phyloP scores from a whole-genome alignment of 805 yeast species.

The Candida patagonica region DNA sequence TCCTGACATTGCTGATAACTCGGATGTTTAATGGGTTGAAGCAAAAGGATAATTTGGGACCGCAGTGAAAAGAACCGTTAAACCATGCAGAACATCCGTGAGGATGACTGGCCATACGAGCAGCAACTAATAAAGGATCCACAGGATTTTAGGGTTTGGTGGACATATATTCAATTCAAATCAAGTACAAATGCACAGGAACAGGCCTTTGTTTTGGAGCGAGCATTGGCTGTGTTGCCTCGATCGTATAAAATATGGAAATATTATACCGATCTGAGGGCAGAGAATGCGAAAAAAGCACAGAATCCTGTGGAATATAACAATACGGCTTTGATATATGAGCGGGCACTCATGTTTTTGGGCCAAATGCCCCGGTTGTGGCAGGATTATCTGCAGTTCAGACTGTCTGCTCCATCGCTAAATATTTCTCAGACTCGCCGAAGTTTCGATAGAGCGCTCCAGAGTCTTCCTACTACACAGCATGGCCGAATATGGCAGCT shows the following conservation, averaged over 20 bases:
- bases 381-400: conserved; percentile 40
- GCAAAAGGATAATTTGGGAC: background rate
- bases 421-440: conserved; percentile 33
- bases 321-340: conserved; percentile 37
- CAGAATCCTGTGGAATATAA: conserved; percentile 27
- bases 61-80: background rate
- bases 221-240: conserved; percentile 40
- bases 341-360: conserved; percentile 36
- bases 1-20: conserved; percentile 46
- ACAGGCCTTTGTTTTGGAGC: conserved; percentile 35
- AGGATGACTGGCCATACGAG: conserved; percentile 32
- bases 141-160: conserved; percentile 30
- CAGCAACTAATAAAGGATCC: conserved; percentile 35
- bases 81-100: conserved; percentile 4
- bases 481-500: conserved; percentile 49
- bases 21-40: background rate
- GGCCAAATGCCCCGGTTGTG: conserved; percentile 42
- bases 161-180: conserved; percentile 31
- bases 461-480: conserved; percentile 39
- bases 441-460: conserved; percentile 42
- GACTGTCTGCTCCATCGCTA: conserved; percentile 24
- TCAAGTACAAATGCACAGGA: conserved; percentile 20
- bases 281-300: conserved; percentile 23
- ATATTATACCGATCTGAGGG: conserved; percentile 36
- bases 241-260: conserved; percentile 50